These are phyloP conservation scores for Mesostigma viride DNA, from an alignment of 139 green algal species.

Conservation along the genomic window DNA sequence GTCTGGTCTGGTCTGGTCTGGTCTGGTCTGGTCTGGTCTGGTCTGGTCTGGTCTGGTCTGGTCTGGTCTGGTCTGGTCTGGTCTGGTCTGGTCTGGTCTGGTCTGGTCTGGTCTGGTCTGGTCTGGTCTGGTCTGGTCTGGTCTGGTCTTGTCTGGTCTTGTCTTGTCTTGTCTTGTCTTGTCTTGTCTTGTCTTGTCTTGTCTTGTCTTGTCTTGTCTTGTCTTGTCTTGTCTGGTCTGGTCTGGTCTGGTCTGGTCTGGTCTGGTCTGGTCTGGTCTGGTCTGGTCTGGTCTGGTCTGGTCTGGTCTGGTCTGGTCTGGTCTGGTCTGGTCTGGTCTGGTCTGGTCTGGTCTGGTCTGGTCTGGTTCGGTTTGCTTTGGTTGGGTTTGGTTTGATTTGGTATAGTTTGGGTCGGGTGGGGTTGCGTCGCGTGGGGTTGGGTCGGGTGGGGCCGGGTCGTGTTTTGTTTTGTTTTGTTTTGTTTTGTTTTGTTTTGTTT, in stretches of 20 bases:
- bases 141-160: conserved; percentile 9
- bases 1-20: too few species aligned
- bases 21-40: conserved; percentile 9
- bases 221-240: conserved; percentile 6
- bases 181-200: conserved; percentile 8
- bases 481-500: too few species aligned
- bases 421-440: too few species aligned
- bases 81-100: conserved; percentile 15
- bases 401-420: too few species aligned
- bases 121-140: conserved; percentile 19
- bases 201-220: background rate
- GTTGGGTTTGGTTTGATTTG: too few species aligned
- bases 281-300: conserved; percentile 15
- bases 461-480: too few species aligned
- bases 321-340: conserved; percentile 6
- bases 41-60: conserved; percentile 14
- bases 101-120: conserved; percentile 17
- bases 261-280: conserved; percentile 12
- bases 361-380: too few species aligned
- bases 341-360: background rate
- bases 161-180: background rate
- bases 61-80: conserved; percentile 17
- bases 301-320: conserved; percentile 10
- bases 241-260: conserved; percentile 13
- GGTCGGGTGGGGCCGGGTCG: too few species aligned